These are phyloP conservation scores for Fagopyrum esculentum DNA, from an alignment of 148 eudicot species.

Conservation along the genomic window DNA sequence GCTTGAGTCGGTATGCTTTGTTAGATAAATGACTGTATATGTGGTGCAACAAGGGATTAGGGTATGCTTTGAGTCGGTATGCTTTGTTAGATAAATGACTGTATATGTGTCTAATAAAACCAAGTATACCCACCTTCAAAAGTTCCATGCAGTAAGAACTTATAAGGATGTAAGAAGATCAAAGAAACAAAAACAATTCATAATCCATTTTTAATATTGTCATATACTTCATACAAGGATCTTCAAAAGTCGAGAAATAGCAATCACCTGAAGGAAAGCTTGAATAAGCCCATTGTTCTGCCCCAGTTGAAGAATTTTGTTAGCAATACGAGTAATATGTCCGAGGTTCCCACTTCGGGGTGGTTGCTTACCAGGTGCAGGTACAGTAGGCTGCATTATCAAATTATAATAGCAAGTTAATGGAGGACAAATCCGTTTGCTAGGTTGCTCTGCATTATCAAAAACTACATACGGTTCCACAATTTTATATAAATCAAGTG, in stretches of 20 bases:
- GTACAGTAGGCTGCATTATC: slow-evolving; percentile 67
- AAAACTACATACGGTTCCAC: not conserved
- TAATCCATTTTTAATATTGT: not conserved
- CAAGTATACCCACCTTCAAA: not conserved
- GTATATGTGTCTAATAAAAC: not conserved
- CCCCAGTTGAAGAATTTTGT: slow-evolving; percentile 73
- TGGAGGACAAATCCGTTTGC: not conserved
- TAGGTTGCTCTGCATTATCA: too few relatives aligned
- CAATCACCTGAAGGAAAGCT: slow-evolving; percentile 58
- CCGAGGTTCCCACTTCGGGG: slow-evolving; percentile 81
- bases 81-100: too few relatives aligned
- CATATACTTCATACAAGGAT: slow-evolving; percentile 3
- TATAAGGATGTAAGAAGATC: not conserved
- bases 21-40: too few relatives aligned
- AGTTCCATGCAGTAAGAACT: not conserved
- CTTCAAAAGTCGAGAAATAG: not conserved
- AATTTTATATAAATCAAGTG: not conserved
- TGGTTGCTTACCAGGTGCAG: slow-evolving; percentile 56
- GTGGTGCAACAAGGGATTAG: too few relatives aligned
- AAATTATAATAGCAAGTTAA: not conserved
- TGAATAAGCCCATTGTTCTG: slow-evolving; percentile 48
- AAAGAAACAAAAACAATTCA: not conserved
- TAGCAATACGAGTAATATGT: slow-evolving; percentile 79
- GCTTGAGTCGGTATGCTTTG: too few relatives aligned
- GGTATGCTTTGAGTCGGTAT: too few relatives aligned